Evolutionary conservation across 169 alveolate species (phyloP).

Genomic region (Eimeria nieschulzi): DNA sequence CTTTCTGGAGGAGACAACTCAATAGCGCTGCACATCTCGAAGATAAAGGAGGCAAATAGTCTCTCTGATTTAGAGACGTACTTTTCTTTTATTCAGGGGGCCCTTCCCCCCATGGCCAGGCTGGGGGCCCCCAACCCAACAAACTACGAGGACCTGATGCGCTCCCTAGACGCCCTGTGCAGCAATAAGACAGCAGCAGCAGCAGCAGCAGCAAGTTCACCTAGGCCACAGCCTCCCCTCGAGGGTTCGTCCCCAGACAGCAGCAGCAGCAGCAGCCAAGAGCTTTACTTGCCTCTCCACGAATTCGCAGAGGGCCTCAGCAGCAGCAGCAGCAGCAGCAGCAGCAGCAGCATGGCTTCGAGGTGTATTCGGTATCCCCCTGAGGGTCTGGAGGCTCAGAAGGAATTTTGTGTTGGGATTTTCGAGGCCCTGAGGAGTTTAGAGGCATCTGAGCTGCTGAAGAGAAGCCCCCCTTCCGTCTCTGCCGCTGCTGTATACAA

Average conservation of each 20-base stretch:
- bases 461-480: not conserved
- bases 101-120: constrained; percentile 19
- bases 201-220: not conserved
- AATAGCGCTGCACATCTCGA: not conserved
- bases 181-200: not conserved
- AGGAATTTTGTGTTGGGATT: constrained; percentile 21
- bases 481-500: not conserved
- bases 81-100: not conserved
- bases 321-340: constrained; percentile 43
- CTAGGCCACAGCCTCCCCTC: not conserved
- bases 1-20: not conserved
- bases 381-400: constrained; percentile 9
- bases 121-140: not conserved
- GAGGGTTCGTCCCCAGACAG: not conserved
- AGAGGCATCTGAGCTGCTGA: not conserved
- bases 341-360: constrained; percentile 14
- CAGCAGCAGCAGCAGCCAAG: constrained; percentile 14
- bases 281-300: not conserved
- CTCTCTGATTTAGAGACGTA: not conserved
- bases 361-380: constrained; percentile 21
- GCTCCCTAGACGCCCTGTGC: not conserved
- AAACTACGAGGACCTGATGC: not conserved
- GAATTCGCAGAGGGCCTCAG: not conserved
- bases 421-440: not conserved
- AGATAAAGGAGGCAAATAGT: not conserved